Percentiles rank a stretch among this genome's conserved stretches.
Evolutionary conservation across 73 alveolate genomes (phyloP).

Genomic region (Uronychia setigera): DNA sequence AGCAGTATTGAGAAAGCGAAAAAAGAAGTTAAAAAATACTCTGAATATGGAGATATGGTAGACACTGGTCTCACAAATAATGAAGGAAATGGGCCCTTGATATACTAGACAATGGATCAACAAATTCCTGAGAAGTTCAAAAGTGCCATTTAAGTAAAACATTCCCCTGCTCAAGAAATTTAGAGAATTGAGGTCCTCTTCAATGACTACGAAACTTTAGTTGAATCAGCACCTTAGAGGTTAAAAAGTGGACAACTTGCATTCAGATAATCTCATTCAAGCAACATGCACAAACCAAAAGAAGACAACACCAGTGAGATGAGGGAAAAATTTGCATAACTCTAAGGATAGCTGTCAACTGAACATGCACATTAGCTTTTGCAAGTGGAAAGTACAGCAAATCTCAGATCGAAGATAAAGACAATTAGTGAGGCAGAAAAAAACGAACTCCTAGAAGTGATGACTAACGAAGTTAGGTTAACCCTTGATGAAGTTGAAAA

Average conservation of each 20-base stretch:
- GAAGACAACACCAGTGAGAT: neutral
- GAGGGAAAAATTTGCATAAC: neutral
- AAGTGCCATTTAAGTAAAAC: neutral
- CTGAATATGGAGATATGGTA: neutral
- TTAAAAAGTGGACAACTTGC: neutral
- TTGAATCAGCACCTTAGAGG: neutral
- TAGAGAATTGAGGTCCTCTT: neutral
- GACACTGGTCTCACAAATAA: neutral
- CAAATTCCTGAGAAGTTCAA: neutral
- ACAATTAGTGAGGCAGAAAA: neutral
- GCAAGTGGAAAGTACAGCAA: neutral
- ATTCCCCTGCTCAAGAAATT: neutral
- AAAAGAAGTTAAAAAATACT: neutral
- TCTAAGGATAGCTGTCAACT: neutral
- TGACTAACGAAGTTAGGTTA: neutral
- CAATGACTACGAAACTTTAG: neutral
- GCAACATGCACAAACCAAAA: neutral
- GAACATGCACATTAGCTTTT: neutral
- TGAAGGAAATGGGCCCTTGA: neutral
- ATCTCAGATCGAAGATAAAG: neutral
- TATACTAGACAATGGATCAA: neutral
- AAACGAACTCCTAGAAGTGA: neutral
- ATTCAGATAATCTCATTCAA: neutral
- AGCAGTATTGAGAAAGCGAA: neutral
- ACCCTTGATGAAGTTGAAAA: neutral